Evolutionary conservation across 805 yeast species (phyloP), one percentile per base, ranked within the genome.

Genomic region (Debaryomyces maramus): DNA sequence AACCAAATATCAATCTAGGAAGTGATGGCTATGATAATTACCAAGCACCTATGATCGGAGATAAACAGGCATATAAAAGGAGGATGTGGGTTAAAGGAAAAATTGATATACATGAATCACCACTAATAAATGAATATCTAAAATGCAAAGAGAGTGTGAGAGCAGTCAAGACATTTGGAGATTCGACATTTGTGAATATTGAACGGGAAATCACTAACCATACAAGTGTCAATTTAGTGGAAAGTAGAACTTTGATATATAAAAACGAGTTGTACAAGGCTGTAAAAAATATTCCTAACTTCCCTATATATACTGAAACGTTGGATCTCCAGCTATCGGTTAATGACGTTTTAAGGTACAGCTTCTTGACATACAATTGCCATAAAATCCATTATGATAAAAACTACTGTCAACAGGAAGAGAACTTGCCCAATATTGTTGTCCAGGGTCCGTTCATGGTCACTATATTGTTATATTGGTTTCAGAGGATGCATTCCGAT

Each of bases 361-460:
- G 91, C 32, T 83, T 87, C 9, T 58, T 93, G 38, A 82, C 93
- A 1, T 82, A 81, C 63, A 91, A 91, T 57, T 72, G 95, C 3
- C 99, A 91, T 61, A 73, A 75, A 42, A 87, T 91, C 28, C 99
- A 91, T 62, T 82, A 80, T 58, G 86, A 87, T 53, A 56, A 60
- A 5, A 47, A 47, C 1, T 87, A 86, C 56, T 73, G 88, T 6
- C 49, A 39, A 3, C n/a, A 34, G 14, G 40, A 51, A 2, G 98
- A 91, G 53, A 70, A 76, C 1, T 77, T 88, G 36, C 81, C 83
- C 0, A 67, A 70, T 24, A 58, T 82, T 0, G 63, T 91, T 1
- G 81, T 84, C 0, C 96, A 87, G 32, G 99, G 96, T 0, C 97
- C 97, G 0, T 67, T 90, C 38, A 65, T 85, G 42, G 74, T 85